Conservation (phyloP, 2,329 filamentous ascomycete genomes). For the Gyromitra esculenta region DNA sequence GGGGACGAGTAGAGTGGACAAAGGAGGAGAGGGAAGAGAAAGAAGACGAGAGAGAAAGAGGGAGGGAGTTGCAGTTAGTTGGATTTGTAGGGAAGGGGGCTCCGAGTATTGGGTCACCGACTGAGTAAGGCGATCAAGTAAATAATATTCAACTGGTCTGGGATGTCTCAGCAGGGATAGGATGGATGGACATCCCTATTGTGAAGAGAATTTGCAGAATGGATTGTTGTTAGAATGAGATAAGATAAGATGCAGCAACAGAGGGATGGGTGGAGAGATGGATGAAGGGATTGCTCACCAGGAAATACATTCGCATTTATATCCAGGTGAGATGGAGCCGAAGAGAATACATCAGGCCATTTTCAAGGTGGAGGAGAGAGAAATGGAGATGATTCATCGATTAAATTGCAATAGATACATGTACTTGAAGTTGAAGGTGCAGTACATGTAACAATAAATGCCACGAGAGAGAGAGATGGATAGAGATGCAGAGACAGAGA, state of each 20-base stretch:
- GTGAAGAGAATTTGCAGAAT: not conserved
- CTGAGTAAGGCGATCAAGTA: constrained; percentile 8
- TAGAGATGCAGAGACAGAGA: no score
- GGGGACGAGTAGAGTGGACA: constrained; percentile 43
- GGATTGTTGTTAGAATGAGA: constrained; percentile 26
- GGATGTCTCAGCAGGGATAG: constrained; percentile 9
- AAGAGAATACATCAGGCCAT: no score
- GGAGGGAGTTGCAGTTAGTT: not conserved
- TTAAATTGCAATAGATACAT: no score
- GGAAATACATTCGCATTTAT: no score
- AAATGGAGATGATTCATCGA: no score
- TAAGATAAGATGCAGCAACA: not conserved
- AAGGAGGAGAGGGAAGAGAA: constrained; percentile 19
- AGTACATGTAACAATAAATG: no score
- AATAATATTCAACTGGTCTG: constrained; percentile 11
- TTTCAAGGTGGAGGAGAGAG: no score
- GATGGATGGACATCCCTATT: constrained; percentile 30
- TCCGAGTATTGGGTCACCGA: constrained; percentile 9
- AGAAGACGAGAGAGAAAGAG: not conserved
- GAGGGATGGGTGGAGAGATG: not conserved
- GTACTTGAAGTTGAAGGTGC: no score
- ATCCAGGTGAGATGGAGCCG: no score
- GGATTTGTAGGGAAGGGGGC: constrained; percentile 20
- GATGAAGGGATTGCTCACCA: not conserved
- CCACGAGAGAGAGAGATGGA: not conserved